Conservation (phyloP, 2,329 filamentous ascomycete genomes). For the Bipolaris cookei region DNA sequence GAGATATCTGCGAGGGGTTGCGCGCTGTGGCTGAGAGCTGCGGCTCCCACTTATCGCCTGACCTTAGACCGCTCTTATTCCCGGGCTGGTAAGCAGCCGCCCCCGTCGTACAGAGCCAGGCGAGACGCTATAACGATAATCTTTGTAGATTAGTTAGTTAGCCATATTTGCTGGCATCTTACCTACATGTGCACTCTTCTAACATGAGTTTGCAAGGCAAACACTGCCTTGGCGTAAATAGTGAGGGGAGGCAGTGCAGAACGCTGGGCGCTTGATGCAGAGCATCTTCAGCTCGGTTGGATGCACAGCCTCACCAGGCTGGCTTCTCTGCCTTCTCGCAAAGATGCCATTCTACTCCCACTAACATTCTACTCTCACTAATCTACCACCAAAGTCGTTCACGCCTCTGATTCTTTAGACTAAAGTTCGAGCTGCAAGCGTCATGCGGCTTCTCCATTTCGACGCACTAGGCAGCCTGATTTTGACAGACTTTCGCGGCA, state of each 20-base stretch:
- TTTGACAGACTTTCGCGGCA: too few species aligned
- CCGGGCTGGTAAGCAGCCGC: background rate
- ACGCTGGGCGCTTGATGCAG: background rate
- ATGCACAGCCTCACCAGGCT: slow-evolving; percentile 13
- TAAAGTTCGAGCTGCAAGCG: background rate
- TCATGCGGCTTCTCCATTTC: too few species aligned
- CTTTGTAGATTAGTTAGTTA: background rate
- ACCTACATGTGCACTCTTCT: background rate
- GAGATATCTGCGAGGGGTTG: background rate
- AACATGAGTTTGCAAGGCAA: background rate
- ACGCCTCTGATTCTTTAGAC: background rate
- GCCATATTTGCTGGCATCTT: background rate
- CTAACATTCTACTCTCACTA: background rate
- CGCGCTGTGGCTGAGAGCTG: slow-evolving; percentile 2
- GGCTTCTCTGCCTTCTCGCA: slow-evolving; percentile 8
- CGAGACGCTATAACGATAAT: slow-evolving; percentile 1
- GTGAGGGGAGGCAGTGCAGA: background rate
- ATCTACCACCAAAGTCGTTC: background rate
- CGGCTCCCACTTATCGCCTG: background rate
- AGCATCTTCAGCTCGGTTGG: too few species aligned
- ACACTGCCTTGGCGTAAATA: background rate
- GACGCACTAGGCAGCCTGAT: too few species aligned
- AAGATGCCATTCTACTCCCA: background rate
- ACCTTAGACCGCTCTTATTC: slow-evolving; percentile 2
- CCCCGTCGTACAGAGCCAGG: background rate